Evolutionary conservation across 2,329 filamentous ascomycete genomes (phyloP).

Genomic region (Dothideomycetidae sp.): DNA sequence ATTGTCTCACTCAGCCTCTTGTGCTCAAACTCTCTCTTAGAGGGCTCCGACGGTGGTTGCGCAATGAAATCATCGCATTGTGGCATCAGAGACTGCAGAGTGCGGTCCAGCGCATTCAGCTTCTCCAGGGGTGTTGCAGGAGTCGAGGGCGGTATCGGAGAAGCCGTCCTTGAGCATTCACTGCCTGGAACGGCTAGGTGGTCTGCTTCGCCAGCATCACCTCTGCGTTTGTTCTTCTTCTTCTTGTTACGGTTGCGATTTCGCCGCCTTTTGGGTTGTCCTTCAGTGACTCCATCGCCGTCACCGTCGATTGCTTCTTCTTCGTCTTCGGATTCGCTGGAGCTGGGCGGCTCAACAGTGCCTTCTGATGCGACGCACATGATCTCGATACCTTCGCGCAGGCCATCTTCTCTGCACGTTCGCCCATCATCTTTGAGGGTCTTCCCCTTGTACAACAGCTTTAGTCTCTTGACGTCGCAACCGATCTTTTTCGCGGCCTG

Average conservation of each 20-base stretch:
- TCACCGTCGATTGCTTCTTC: constrained; percentile 20
- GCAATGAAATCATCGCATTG: constrained; percentile 47
- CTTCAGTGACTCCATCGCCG: constrained; percentile 17
- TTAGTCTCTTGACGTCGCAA: constrained; percentile 44
- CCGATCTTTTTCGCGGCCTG: constrained; percentile 55
- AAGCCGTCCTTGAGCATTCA: constrained; percentile 23
- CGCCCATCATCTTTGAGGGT: constrained; percentile 50
- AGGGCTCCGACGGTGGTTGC: constrained; percentile 48
- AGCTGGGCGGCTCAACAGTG: constrained; percentile 27
- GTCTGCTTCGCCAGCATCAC: constrained; percentile 20
- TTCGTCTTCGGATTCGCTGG: constrained; percentile 29
- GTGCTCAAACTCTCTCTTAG: constrained; percentile 60
- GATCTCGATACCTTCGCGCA: constrained; percentile 46
- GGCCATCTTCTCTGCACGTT: constrained; percentile 43
- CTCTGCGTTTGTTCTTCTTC: constrained; percentile 25
- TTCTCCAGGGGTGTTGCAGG: constrained; percentile 42
- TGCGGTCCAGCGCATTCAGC: constrained; percentile 49
- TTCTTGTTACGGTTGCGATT: constrained; percentile 32
- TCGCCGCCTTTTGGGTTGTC: constrained; percentile 27
- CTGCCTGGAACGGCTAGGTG: constrained; percentile 22
- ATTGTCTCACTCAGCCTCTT: constrained; percentile 62
- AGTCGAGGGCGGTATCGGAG: constrained; percentile 25
- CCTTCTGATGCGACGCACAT: constrained; percentile 43
- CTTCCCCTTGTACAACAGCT: constrained; percentile 59
- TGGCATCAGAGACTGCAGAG: constrained; percentile 53